Base-by-base conservation (phyloP, 2,329 filamentous ascomycete genomes). In the Colletotrichum orbiculare region DNA sequence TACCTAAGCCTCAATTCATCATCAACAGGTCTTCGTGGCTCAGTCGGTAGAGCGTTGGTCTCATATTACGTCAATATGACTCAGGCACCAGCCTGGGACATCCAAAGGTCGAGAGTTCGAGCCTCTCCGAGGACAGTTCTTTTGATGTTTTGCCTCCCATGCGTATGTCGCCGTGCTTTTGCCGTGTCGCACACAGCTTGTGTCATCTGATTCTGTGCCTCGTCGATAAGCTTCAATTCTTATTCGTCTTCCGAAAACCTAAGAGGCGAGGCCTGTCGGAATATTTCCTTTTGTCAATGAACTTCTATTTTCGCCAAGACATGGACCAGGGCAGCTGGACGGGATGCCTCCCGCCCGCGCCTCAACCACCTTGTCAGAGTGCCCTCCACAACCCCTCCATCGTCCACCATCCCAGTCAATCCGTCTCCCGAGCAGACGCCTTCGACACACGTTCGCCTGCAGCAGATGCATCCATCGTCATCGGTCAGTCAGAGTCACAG, bases 51-150 rank as follows among this genome's bases (percentile, higher is more conserved):
- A 64, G 62, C 62, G 62, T 64, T 64, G 62, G 62, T 64, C 62
- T 64, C 62, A 64, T 64, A 64, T 47, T 41, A 60, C 13, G 15
- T 42, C 15, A 10, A 55, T 64, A 55, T 64, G 62, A 64, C 57
- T 10, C 57, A 10, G 46, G 8, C 41, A 11, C 0, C 0, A 53
- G 50, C 10, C 35, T 41, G 57, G 46, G 62, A 55, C 2, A 64
- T 64, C 62, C 62, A 64, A 64, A 64, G 62, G 62, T 64, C 62
- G 62, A 50, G 53, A 64, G 62, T 64, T 64, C 62, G 62, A 64
- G 57, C 62, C 62, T 64, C 53, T 50, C 62, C 57, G 53, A 50
- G 62, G 62, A 64, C 62, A 64, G 2, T 25, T n/a, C 1, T 61
- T 56, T 61, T 54, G 41, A 6, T 13, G 9, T 33, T 15, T 38